Base-by-base conservation (phyloP, 2,329 filamentous ascomycete genomes). In the Fusarium verticillioides region DNA sequence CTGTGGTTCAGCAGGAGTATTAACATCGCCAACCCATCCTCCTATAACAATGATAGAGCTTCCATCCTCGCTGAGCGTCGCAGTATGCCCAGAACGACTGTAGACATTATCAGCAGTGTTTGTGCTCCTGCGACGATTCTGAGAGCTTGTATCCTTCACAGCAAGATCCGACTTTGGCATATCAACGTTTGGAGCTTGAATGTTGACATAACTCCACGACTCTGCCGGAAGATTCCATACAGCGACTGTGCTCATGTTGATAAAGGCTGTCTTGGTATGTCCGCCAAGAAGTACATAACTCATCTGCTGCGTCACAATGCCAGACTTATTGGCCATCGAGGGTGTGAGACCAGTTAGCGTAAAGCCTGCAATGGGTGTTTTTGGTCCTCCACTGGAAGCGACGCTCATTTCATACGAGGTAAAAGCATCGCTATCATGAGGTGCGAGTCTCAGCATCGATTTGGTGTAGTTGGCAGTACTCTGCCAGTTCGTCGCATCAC, bases 161-260 rank as follows among this genome's bases (percentile, higher is more conserved):
- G 88, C 84, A 9, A 93, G 84, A 75, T 93, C 91, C 0, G 88
- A 88, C 60, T 84, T 88, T 4, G 82, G 74, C 7, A 77, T 30
- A 4, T 65, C 67, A 15, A 70, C 36, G 21, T 77, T 66, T 4
- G 86, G 83, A 8, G 84, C 82, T 19, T 87, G 84, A n/a, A 95
- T 89, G 3, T 87, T 85, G 32, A 97, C 85, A 80, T 96, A 98
- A 34, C 90, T 92, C 96, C 96, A 98, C 60, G 89, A 92, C 78
- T 95, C 91, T 77, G 97, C 93, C 0, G 96, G 96, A 11, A 98
- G 85, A 60, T 91, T 95, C 86, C 95, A 97, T 4, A 98, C 85
- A 0, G 95, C 96, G 3, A 96, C 90, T 47, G 94, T 94, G 63
- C 94, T 97, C 92, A 97, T 98, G 81, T 98, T 97, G 83, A 98